Conservation (phyloP, 2,329 filamentous ascomycete species). For the Basipetospora chlamydospora region DNA sequence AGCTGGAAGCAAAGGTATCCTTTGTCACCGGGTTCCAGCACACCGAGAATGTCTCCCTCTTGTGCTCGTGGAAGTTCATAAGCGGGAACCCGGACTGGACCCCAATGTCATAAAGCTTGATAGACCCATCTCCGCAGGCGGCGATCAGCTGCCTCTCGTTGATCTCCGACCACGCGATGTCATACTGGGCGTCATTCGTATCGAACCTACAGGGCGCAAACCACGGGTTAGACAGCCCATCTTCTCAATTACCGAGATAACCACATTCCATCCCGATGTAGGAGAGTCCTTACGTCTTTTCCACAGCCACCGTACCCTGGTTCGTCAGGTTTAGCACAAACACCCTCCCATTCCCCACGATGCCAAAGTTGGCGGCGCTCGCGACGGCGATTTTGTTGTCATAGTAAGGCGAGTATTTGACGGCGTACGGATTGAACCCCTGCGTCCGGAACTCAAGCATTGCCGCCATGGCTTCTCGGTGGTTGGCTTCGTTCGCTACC, state of each 20-base stretch:
- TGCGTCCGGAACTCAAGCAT: conserved; percentile 94
- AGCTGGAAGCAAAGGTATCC: conserved; percentile 77
- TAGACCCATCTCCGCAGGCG: conserved; percentile 80
- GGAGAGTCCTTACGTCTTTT: conserved; percentile 68
- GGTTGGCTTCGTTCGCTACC: too few species aligned
- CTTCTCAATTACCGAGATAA: too few species aligned
- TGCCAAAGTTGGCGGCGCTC: conserved; percentile 85
- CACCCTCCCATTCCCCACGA: conserved; percentile 87
- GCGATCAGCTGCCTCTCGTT: conserved; percentile 90
- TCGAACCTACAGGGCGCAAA: conserved; percentile 54
- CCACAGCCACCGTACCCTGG: conserved; percentile 59
- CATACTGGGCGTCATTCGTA: conserved; percentile 93
- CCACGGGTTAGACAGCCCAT: neutral
- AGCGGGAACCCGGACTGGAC: conserved; percentile 66
- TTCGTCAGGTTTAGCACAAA: conserved; percentile 74
- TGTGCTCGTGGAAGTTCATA: conserved; percentile 86
- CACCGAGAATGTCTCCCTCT: conserved; percentile 81
- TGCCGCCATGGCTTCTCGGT: conserved; percentile 24
- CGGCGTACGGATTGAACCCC: conserved; percentile 89
- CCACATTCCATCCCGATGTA: too few species aligned
- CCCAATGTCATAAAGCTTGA: conserved; percentile 84
- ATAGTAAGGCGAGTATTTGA: conserved; percentile 98
- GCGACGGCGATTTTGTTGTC: conserved; percentile 87
- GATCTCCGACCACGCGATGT: conserved; percentile 86
- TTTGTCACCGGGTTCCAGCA: conserved; percentile 88